These are phyloP conservation scores for Syzygium jambos DNA, from an alignment of 345 rosid genomes.

Conservation along the genomic window DNA sequence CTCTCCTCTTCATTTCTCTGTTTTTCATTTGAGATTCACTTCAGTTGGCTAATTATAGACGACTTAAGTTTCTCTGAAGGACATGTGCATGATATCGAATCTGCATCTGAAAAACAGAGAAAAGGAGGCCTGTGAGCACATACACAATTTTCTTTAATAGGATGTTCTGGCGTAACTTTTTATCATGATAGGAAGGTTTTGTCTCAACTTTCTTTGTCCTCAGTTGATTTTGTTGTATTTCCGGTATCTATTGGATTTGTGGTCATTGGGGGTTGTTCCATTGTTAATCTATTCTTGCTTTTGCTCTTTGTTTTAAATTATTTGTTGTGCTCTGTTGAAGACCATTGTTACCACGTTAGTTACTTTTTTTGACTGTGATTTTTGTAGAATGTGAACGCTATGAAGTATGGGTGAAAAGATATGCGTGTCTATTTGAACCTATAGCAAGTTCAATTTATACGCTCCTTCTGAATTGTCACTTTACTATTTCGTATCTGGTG, in stretches of 20 bases:
- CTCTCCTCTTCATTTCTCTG: neutral
- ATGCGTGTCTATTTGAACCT: neutral
- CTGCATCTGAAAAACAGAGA: neutral
- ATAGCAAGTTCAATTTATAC: neutral
- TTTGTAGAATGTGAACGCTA: neutral
- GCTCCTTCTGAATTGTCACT: neutral
- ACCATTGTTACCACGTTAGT: neutral
- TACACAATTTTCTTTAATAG: neutral
- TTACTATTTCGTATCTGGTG: neutral
- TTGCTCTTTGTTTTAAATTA: neutral
- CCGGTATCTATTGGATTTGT: neutral
- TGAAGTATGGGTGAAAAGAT: neutral
- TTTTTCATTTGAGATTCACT: neutral
- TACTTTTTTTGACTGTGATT: neutral
- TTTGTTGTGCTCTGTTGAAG: neutral
- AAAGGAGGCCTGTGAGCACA: neutral
- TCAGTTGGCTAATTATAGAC: neutral
- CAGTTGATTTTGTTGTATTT: neutral
- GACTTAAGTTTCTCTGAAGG: neutral
- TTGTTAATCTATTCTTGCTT: neutral
- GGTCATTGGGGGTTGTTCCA: neutral
- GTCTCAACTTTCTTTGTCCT: neutral
- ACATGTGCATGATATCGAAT: neutral
- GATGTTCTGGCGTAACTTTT: neutral
- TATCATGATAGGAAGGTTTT: neutral